phyloP scores from a whole-genome alignment of 805 yeast genomes.

The Hanseniaspora meyeri region DNA sequence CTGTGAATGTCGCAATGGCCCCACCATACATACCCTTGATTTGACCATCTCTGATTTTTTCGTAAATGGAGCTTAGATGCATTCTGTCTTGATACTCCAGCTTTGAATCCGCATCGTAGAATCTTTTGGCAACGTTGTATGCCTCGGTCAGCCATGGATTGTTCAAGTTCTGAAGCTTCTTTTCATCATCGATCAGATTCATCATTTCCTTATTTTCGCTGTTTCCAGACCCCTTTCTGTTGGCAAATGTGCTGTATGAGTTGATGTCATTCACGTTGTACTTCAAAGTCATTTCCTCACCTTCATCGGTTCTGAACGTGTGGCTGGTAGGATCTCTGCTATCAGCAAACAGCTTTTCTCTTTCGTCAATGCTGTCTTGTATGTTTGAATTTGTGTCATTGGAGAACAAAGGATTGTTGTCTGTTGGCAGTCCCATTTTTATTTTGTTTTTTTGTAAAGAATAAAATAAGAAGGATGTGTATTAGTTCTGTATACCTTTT shows the following conservation, averaged over 20 bases:
- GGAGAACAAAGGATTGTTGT: constrained; percentile 3
- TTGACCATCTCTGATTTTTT: constrained; percentile 28
- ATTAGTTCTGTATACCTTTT: neutral
- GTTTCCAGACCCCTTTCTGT: neutral
- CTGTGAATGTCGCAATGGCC: constrained; percentile 32
- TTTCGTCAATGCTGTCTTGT: neutral
- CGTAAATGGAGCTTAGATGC: constrained; percentile 31
- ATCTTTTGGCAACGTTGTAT: constrained; percentile 33
- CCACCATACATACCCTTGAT: constrained; percentile 30
- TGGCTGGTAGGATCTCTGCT: neutral
- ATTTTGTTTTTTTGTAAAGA: neutral
- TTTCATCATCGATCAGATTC: constrained; percentile 1
- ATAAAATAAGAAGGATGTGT: neutral
- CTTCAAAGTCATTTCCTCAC: neutral
- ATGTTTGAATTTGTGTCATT: neutral
- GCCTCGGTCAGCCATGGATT: constrained; percentile 30
- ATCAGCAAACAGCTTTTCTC: neutral
- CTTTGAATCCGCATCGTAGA: constrained; percentile 38
- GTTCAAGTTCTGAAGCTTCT: constrained; percentile 10
- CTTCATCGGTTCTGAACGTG: neutral
- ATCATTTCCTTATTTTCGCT: neutral
- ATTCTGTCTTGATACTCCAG: constrained; percentile 33
- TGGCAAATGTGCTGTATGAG: neutral
- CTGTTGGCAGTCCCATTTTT: constrained; percentile 4
- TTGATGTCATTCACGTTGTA: constrained; percentile 8